phyloP scores from a whole-genome alignment of 169 alveolate genomes.

The Cryptosporidium meleagridis region DNA sequence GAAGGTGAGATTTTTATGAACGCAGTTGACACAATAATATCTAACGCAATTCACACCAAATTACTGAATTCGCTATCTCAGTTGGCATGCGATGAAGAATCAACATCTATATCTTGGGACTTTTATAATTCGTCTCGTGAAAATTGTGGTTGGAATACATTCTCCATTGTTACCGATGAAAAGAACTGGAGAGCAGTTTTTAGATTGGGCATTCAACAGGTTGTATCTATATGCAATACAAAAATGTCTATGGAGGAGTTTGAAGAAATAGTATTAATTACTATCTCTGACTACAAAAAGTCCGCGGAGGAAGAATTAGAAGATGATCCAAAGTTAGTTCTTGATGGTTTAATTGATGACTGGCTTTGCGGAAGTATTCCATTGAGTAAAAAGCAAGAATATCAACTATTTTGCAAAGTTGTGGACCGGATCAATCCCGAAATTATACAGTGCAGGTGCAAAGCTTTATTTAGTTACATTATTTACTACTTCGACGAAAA shows the following conservation, averaged over 20 bases:
- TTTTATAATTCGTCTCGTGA: constrained; percentile 64
- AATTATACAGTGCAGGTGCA: constrained; percentile 37
- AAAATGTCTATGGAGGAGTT: constrained; percentile 33
- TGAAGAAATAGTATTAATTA: constrained; percentile 18
- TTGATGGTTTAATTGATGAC: constrained; percentile 44
- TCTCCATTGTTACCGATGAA: constrained; percentile 34
- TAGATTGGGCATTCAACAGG: background rate
- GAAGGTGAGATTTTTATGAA: constrained; percentile 65
- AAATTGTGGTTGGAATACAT: constrained; percentile 69
- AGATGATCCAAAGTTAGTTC: constrained; percentile 55
- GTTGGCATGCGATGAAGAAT: background rate
- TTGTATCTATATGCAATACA: constrained; percentile 5
- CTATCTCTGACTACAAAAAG: constrained; percentile 49
- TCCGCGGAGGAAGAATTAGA: constrained; percentile 45
- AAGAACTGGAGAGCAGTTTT: constrained; percentile 19
- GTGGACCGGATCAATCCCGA: constrained; percentile 43
- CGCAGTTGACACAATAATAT: constrained; percentile 57
- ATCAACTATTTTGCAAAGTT: constrained; percentile 64
- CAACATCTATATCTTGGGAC: constrained; percentile 57
- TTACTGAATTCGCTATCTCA: background rate
- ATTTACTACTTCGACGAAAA: constrained; percentile 17
- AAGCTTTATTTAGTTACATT: constrained; percentile 14
- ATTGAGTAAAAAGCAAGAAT: constrained; percentile 60
- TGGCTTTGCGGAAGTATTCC: constrained; percentile 73
- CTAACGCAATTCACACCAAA: constrained; percentile 3